Evolutionary conservation across 805 yeast genomes (phyloP), one percentile per base, ranked within the genome.

Genomic region (Cyberlindnera veronae): DNA sequence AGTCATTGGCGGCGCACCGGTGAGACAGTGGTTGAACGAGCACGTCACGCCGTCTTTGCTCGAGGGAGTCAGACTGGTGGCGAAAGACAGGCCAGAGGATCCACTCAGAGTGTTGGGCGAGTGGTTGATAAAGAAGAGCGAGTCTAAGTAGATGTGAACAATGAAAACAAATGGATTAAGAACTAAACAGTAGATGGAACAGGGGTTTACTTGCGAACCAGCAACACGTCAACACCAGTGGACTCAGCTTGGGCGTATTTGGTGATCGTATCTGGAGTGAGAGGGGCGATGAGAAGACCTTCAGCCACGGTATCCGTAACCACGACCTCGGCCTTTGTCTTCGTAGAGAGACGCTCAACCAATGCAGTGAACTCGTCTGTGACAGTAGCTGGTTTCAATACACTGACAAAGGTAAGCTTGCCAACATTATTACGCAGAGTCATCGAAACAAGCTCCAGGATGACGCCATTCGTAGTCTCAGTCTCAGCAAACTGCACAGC

Each of bases 1-100:
- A 43, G 66, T 76, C 19, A 76, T 78, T 13, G 85, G 87, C 8
- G 93, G 93, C 1, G 82, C 89, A 2, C 77, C 84, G 1, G 71
- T 81, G 2, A 72, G 95, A 48, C 73, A 70, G 50, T 85, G 84
- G 69, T 66, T 85, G 42, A 82, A 84, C 55, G 64, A 74, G 45
- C 66, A 78, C 38, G 72, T 85, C 23, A 79, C 89, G 0, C 77
- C 76, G n/a, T 71, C 72, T 14, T 54, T 85, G 15, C 60, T 84
- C 15, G 77, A 77, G 29, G 95, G 91, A 2, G 47, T 46, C 45
- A 45, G 55, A 32, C 20, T 40, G 9, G 18, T 54, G 15, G 48
- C 51, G 6, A 45, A 41, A 31, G 51, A 50, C 4, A 49, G 41
- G 45, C 84, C 84, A 0, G 71, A 68, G 4, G 74, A 79, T 44